Evolutionary conservation across 345 rosid genomes (phyloP), one percentile per base, ranked within the genome.

Genomic region (Lepidium aucheri): DNA sequence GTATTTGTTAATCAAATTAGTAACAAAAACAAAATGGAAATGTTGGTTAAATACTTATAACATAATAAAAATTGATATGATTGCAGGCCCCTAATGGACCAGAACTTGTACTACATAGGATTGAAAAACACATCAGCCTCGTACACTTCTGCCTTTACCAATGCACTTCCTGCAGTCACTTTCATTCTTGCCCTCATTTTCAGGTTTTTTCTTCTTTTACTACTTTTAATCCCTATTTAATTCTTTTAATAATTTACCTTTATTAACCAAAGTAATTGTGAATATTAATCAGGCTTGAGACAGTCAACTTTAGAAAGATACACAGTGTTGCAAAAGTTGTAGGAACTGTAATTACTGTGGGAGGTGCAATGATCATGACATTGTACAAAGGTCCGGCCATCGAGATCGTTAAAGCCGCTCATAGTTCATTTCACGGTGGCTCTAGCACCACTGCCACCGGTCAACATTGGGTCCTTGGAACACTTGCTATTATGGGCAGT

Each of bases 331-430:
- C 96, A 6, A 92, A 92, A 77, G 78, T 87, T 7, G 34, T 82
- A 1, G 98, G 98, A 61, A 92, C 98, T 4, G 72, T 35, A 3
- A 72, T 92, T 18, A 89, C 96, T 0, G 87, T 89, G 0, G 61
- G 60, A 7, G 98, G 98, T 63, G 96, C 98, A n/a, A 87, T 87
- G 98, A 83, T 86, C 8, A 92, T 92, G 98, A 92, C 98, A 5
- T 65, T 92, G 35, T 86, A 84, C 85, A 89, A 84, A 78, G 98
- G 98, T 49, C 98, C 96, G 2, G 76, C 85, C 45, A 40, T 92
- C 9, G 73, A 89, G 33, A 72, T 92, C 51, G 53, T 81, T 2
- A 74, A 54, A 53, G 82, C 77, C 1, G 81, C 84, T 3, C 69
- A 50, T 9, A 24, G 40, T 52, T 76, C 80, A 64, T 78, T 70